These are phyloP conservation scores for Tardiomyces blankii DNA, from an alignment of 1,139 yeast genomes.

Conservation along the genomic window DNA sequence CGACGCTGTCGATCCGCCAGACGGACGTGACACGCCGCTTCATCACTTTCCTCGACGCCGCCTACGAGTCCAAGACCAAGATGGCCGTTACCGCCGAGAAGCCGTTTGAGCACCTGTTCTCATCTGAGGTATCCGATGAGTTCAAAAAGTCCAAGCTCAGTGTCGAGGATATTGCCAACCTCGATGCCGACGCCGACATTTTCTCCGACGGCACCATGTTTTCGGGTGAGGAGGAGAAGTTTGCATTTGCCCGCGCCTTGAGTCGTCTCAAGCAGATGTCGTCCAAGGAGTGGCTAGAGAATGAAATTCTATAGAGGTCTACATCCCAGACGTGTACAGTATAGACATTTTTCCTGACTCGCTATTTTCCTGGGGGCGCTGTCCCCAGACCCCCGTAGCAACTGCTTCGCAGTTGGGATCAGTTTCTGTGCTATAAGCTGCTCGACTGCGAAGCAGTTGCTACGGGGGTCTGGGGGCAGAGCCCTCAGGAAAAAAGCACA, in stretches of 20 bases:
- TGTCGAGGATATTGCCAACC: conserved; percentile 11
- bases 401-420: no score
- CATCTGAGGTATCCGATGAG: no score
- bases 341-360: no score
- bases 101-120: conserved; percentile 55
- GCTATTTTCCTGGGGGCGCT: no score
- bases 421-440: no score
- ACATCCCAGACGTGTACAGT: no score
- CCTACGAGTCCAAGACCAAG: conserved; percentile 80
- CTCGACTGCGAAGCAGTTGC: no score
- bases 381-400: no score
- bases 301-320: no score
- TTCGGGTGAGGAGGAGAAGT: conserved; percentile 83
- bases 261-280: conserved; percentile 91
- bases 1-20: conserved; percentile 63
- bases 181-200: conserved; percentile 58
- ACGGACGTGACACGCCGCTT: conserved; percentile 83
- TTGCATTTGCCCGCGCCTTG: conserved; percentile 93
- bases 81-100: conserved; percentile 85
- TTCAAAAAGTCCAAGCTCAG: conserved; percentile 8
- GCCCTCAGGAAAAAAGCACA: no score
- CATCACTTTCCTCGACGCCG: conserved; percentile 90
- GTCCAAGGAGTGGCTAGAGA: conserved; percentile 80
- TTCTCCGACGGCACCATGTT: conserved; percentile 77
- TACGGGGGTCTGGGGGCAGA: no score